A percentile compares a stretch with the other conserved stretches of the same genome.
Evolutionary conservation across 2,329 filamentous ascomycete species (phyloP).

Genomic region (Penicillium crustosum): DNA sequence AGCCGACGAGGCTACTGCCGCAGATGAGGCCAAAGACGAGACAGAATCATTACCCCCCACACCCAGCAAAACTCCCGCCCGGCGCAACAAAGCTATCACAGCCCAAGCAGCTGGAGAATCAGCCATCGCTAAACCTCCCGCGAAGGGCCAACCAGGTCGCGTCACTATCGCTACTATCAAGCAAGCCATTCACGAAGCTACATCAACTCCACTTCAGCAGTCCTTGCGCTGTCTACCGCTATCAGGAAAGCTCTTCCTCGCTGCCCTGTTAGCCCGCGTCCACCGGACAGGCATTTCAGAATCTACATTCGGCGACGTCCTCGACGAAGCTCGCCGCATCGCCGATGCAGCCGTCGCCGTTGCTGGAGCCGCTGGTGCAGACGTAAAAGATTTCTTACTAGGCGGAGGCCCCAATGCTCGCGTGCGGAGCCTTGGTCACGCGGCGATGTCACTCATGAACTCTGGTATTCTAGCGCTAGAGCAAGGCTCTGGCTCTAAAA

Average conservation of each 20-base stretch:
- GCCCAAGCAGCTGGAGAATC: slow-evolving; percentile 13
- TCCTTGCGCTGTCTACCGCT: slow-evolving; percentile 81
- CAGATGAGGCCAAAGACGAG: slow-evolving; percentile 29
- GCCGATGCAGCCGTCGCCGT: slow-evolving; percentile 46
- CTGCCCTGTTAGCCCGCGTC: slow-evolving; percentile 74
- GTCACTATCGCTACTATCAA: slow-evolving; percentile 95
- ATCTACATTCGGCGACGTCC: slow-evolving; percentile 81
- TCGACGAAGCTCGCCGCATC: slow-evolving; percentile 78
- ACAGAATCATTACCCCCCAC: slow-evolving; percentile 43
- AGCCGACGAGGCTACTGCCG: slow-evolving; percentile 39
- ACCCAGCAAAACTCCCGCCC: slow-evolving; percentile 45
- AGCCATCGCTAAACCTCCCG: slow-evolving; percentile 20
- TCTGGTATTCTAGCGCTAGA: slow-evolving; percentile 87
- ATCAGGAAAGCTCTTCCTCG: slow-evolving; percentile 79
- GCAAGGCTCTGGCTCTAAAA: slow-evolving; percentile 31
- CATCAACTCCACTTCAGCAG: slow-evolving; percentile 86
- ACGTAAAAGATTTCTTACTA: slow-evolving; percentile 63
- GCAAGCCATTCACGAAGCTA: slow-evolving; percentile 91
- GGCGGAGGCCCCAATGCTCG: slow-evolving; percentile 45
- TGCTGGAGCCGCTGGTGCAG: slow-evolving; percentile 54
- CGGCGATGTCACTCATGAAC: slow-evolving; percentile 79
- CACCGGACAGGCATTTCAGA: slow-evolving; percentile 83
- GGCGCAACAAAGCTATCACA: slow-evolving; percentile 24
- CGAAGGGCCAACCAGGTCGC: slow-evolving; percentile 45
- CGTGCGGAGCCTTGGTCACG: slow-evolving; percentile 63